These are phyloP conservation scores for Medicago ruthenica DNA, from an alignment of 306 rosid genomes.

Conservation along the genomic window DNA sequence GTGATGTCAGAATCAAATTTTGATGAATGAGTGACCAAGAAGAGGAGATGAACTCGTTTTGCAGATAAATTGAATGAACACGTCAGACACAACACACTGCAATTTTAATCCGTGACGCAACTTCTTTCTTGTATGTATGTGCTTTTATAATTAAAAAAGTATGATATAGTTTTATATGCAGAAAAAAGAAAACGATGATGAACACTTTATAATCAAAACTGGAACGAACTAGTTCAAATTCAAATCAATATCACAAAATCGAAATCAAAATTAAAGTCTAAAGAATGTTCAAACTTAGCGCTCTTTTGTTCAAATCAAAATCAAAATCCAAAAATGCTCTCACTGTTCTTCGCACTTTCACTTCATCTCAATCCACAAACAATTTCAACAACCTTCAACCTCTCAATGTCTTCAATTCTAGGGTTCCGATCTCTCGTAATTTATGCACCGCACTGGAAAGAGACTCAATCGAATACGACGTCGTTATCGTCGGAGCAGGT, in stretches of 20 bases:
- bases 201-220: background rate
- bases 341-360: background rate
- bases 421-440: constrained; percentile 44
- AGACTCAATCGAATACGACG: constrained; percentile 83
- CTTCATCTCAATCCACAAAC: constrained; percentile 11
- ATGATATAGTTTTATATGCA: too few species aligned
- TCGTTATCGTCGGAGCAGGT: constrained; percentile 95
- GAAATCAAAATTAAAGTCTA: background rate
- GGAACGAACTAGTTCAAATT: background rate
- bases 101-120: background rate
- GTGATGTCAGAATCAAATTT: too few species aligned
- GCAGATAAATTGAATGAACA: background rate
- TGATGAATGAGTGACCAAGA: too few species aligned
- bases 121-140: background rate
- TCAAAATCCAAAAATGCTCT: constrained; percentile 5
- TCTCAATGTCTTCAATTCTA: constrained; percentile 35
- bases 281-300: constrained; percentile 53
- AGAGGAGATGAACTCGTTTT: too few species aligned
- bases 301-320: constrained; percentile 53
- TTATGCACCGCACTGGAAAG: constrained; percentile 58
- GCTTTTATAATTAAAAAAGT: background rate
- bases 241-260: background rate
- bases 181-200: background rate
- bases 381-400: background rate
- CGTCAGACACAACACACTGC: background rate